Base-by-base conservation (phyloP, 2,329 filamentous ascomycete species). In the Diaporthe sp. region DNA sequence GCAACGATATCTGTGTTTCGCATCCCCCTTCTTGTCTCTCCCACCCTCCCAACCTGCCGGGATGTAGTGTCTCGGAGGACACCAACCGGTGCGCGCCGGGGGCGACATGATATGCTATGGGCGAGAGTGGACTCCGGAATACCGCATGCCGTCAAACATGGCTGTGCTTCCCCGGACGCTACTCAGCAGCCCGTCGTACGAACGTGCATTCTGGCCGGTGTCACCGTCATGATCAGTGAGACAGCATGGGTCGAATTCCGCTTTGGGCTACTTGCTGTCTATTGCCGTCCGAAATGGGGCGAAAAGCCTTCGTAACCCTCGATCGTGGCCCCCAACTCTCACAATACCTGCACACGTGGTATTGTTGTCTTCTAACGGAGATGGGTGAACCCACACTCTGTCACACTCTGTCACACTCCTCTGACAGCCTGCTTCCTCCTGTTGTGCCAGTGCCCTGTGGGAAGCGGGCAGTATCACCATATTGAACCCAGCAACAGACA, bases 21-120 rank as follows among this genome's bases (percentile, higher is more conserved):
- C 51, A 55, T 56, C 32, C 56, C 35, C 44, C 30, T 73, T 39
- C 72, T 79, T 79, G 70, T 74, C 76, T 72, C 75, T 78, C 70
- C 71, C 63, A 27, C 15, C n/a, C n/a, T 19, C 22, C 63, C 44
- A 19, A 4, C 22, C n/a, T 39, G 32, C 47, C 32, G 63, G 63
- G 63, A 53, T 53, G 63, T 25, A 9, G 15, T 68, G 63, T 68
- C 63, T 68, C 63, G 63, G 63, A 53, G n/a, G 15, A 39, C 44
- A 9, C 53, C 47, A 25, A 53, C 32, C 32, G 27, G 30, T 39
- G 63, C 19, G 19, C 15, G n/a, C 9, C 47, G 30, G 17, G 44
- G 44, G 32, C 44, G 17, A 37, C 32, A 39, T 53, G 63, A 51
- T 66, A 32, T 39, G n/a, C 32, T 8, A 27, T 19, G 30, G 47